A percentile compares a stretch with the other conserved stretches of the same genome.
phyloP scores from a whole-genome alignment of 2,329 filamentous ascomycete species.

The Claviceps cyperi region DNA sequence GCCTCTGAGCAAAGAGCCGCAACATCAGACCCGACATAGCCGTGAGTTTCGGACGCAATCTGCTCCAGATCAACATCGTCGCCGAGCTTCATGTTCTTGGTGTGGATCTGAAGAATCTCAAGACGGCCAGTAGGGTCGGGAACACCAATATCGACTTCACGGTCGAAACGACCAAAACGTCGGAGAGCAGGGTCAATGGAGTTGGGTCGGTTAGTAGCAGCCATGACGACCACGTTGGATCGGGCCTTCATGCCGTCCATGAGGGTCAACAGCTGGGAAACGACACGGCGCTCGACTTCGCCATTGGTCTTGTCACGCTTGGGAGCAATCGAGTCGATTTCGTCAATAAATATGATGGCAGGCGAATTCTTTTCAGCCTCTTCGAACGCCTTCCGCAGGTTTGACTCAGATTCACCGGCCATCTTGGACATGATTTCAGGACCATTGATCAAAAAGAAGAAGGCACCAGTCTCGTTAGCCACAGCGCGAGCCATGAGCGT shows the following conservation, averaged over 20 bases:
- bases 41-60: slow-evolving; percentile 94
- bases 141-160: slow-evolving; percentile 96
- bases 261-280: slow-evolving; percentile 90
- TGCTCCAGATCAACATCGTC: slow-evolving; percentile 95
- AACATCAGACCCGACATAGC: slow-evolving; percentile 97
- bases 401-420: slow-evolving; percentile 98
- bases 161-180: slow-evolving; percentile 97
- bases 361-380: slow-evolving; percentile 99
- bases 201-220: slow-evolving; percentile 95
- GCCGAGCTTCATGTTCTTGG: slow-evolving; percentile 99
- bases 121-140: slow-evolving; percentile 96
- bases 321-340: slow-evolving; percentile 97
- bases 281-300: slow-evolving; percentile 95
- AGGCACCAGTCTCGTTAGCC: slow-evolving; percentile 95
- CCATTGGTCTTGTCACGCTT: slow-evolving; percentile 99
- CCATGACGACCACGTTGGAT: slow-evolving; percentile 98
- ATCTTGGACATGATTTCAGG: slow-evolving; percentile 99
- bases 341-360: slow-evolving; percentile 98
- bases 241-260: slow-evolving; percentile 99
- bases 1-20: slow-evolving; percentile 97
- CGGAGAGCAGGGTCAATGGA: slow-evolving; percentile 95
- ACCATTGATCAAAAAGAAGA: slow-evolving; percentile 99
- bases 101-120: slow-evolving; percentile 98
- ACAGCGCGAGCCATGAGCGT: slow-evolving; percentile 97
- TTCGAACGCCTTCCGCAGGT: slow-evolving; percentile 96